Base-by-base conservation (phyloP, 2,329 filamentous ascomycete species). In the Paraphaeosphaeria sporulosa region DNA sequence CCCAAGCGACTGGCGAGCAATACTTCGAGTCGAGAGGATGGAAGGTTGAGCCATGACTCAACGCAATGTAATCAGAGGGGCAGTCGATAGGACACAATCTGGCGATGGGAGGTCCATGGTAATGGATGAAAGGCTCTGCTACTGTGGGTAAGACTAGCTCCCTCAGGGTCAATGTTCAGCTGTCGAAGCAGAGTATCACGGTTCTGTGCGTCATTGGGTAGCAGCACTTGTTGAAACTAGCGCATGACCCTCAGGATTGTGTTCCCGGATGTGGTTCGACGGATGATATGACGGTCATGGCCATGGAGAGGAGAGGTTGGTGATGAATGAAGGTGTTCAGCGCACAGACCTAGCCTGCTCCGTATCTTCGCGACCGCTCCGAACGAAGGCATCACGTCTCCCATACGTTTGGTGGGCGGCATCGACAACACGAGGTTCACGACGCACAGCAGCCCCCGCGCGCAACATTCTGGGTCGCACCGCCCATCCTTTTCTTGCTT, bases 71-170 rank as follows among this genome's bases (percentile, higher is more conserved):
- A 8, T 50, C 15, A 36, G 30, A 54, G 50, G 23, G 48, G 54
- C 50, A 61, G 46, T 52, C 44, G 54, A 61, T 62, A n/a, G 7
- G 38, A 63, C 42, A 50, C 13, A 36, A 47, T 30, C 30, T 67
- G 61, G 58, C 61, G 62, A 47, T 57, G 54, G 25, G 23, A 60
- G 49, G 61, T 36, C 61, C 69, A 63, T 55, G 49, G 58, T 21
- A 44, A 38, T 52, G 65, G 68, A 59, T 66, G 59, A 69, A 71
- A 65, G 68, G 47, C 48, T 55, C 42, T 34, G 52, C n/a, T 25
- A 42, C 13, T 23, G 17, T 32, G 21, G 38, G 38, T 43, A 40
- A 25, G 12, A 36, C 42, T 55, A 44, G 42, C 42, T 23, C n/a
- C 5, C 19, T 10, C 32, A 8, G 10, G 57, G 44, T 50, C n/a